phyloP scores from a whole-genome alignment of 140 eudicot species.

The Erigeron philadelphicus region DNA sequence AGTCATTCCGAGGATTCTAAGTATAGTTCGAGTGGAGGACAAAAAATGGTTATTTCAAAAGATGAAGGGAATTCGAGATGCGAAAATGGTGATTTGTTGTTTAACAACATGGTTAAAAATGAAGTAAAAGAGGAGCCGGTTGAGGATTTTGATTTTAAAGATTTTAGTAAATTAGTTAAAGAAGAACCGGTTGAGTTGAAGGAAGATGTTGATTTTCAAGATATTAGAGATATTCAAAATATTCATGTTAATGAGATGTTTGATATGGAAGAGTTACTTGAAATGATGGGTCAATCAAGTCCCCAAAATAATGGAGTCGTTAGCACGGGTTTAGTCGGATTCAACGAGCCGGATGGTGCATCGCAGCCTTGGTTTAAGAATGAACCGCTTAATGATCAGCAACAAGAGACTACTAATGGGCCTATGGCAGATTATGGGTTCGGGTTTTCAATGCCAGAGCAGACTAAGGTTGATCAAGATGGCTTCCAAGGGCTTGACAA shows the following conservation, averaged over 20 bases:
- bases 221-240: neutral
- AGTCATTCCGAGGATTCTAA: slow-evolving; percentile 34
- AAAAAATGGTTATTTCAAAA: neutral
- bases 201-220: slow-evolving; percentile 2
- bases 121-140: slow-evolving; percentile 30
- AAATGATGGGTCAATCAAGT: slow-evolving; percentile 20
- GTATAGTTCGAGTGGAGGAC: neutral
- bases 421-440: neutral
- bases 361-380: slow-evolving; percentile 6
- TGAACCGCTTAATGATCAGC: neutral
- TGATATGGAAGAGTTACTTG: slow-evolving; percentile 60
- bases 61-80: slow-evolving; percentile 30
- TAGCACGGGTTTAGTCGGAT: neutral
- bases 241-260: slow-evolving; percentile 50
- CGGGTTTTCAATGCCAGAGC: neutral
- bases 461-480: neutral
- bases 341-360: neutral
- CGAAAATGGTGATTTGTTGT: neutral
- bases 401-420: neutral
- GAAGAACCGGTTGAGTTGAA: slow-evolving; percentile 26
- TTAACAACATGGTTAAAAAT: neutral
- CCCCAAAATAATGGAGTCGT: neutral
- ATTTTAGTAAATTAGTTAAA: slow-evolving; percentile 19
- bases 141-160: slow-evolving; percentile 23
- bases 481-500: neutral